Evolutionary conservation across 805 yeast genomes (phyloP).

Genomic region (Lipomyces starkeyi): DNA sequence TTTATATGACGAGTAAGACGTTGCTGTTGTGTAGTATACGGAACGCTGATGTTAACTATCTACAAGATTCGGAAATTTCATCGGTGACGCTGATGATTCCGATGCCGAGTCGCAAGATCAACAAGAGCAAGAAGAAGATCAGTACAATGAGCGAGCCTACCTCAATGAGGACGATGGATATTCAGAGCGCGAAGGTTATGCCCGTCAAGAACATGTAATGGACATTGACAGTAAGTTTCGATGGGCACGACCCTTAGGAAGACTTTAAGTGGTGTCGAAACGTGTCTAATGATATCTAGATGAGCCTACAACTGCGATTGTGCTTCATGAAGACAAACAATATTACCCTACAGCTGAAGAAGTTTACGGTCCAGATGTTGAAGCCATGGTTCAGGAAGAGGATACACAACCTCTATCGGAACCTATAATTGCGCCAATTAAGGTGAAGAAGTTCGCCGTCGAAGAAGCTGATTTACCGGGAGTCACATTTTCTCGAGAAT

Average conservation of each 20-base stretch:
- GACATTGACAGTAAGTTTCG: conserved; percentile 24
- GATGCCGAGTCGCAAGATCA: conserved; percentile 49
- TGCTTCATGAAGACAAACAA: conserved; percentile 55
- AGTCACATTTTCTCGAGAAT: conserved; percentile 65
- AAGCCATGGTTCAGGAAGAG: conserved; percentile 62
- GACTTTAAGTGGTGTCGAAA: not conserved
- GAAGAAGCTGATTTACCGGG: conserved; percentile 64
- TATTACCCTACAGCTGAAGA: conserved; percentile 53
- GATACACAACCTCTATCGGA: conserved; percentile 59
- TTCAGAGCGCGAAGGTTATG: not conserved
- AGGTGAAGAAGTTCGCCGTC: conserved; percentile 52
- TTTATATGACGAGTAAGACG: conserved; percentile 70
- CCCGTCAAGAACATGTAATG: conserved; percentile 27
- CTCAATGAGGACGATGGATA: conserved; percentile 9
- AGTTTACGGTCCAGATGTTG: conserved; percentile 67
- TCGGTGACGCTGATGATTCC: conserved; percentile 59
- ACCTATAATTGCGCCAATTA: conserved; percentile 68
- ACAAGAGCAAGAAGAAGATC: conserved; percentile 27
- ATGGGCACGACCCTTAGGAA: not conserved
- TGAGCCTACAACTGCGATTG: conserved; percentile 43
- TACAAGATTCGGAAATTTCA: conserved; percentile 62
- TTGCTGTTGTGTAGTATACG: not conserved
- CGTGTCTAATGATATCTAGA: conserved; percentile 14
- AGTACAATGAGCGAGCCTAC: conserved; percentile 12
- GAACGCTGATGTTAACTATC: conserved; percentile 34